Base-by-base conservation (phyloP, 2,329 filamentous ascomycete species). In the Verticillium albo-atrum region DNA sequence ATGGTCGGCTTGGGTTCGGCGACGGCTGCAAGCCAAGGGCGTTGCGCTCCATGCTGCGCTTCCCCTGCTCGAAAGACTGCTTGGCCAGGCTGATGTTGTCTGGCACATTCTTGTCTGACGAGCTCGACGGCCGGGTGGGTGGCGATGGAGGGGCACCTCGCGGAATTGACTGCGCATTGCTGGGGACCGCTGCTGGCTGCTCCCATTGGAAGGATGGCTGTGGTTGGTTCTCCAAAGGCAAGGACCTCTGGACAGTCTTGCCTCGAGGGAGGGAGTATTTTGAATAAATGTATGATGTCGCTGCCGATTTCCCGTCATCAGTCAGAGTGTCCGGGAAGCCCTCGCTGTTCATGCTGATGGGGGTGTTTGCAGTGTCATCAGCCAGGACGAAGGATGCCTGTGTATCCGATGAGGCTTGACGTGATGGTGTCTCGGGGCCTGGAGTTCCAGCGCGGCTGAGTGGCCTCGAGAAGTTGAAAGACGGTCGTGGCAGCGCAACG, bases 401-500 rank as follows among this genome's bases (percentile, higher is more conserved):
- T 67, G 86, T 89, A 66, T 90, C 88, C 5, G 82, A 85, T 23
- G 87, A 89, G 7, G 84, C 79, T 69, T 89, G 86, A 35, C 86
- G 79, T 10, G 80, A 79, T 54, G 86, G 85, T 51, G 76, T 72
- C n/a, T 89, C 84, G 65, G 82, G 76, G 52, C 68, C 75, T 17
- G 85, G 84, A 14, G 83, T 87, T 62, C 86, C 86, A 61, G 87
- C 84, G 69, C 89, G 83, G 72, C 94, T 97, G 62, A 96, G 76
- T 0, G 95, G 95, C 51, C 95, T 85, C 1, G 95, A 98, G 72
- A 98, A 98, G 74, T 99, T 98, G 75, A 96, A 94, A 0, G 90
- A 86, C 1, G 92, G 90, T 17, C 89, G 84, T 14, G 88, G 86
- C 35, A 92, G 69, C 10, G 73, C 82, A 52, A 82, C 82, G 2